A percentile compares a stretch with the other conserved stretches of the same genome.
Conservation (phyloP, 2,329 filamentous ascomycete genomes). For the Colletotrichum brevisporum region DNA sequence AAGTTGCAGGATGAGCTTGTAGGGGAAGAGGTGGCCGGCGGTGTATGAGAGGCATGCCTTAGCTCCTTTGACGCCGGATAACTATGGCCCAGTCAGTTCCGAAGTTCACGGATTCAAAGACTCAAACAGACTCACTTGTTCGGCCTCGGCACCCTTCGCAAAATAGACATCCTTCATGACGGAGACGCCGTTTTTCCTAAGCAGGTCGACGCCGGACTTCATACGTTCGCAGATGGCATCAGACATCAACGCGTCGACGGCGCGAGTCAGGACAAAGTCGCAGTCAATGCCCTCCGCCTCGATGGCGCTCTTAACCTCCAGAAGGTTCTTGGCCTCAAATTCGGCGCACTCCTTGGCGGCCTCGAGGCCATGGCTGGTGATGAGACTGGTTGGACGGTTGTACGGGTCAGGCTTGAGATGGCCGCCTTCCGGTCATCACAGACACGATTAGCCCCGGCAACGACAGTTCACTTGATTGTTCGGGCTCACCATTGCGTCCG, state of each 20-base stretch:
- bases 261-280: constrained; percentile 58
- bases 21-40: constrained; percentile 41
- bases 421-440: constrained; percentile 58
- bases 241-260: constrained; percentile 55
- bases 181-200: constrained; percentile 47
- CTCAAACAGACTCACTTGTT: constrained; percentile 46
- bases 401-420: constrained; percentile 65
- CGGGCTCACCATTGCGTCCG: constrained; percentile 62
- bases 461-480: constrained; percentile 45
- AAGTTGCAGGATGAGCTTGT: constrained; percentile 49
- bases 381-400: constrained; percentile 69
- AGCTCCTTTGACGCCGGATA: constrained; percentile 59
- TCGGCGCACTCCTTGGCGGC: constrained; percentile 58
- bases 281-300: constrained; percentile 57
- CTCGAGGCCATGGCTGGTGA: constrained; percentile 57
- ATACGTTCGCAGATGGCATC: constrained; percentile 43
- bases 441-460: constrained; percentile 60
- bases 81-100: constrained; percentile 54
- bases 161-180: constrained; percentile 49
- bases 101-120: constrained; percentile 48
- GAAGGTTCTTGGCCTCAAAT: constrained; percentile 58
- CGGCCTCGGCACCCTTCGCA: constrained; percentile 45
- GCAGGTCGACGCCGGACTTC: constrained; percentile 48
- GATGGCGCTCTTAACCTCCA: constrained; percentile 52
- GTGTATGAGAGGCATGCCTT: constrained; percentile 55